Evolutionary conservation across 2,329 filamentous ascomycete species (phyloP).

Genomic region (Fusarium bulbicola): DNA sequence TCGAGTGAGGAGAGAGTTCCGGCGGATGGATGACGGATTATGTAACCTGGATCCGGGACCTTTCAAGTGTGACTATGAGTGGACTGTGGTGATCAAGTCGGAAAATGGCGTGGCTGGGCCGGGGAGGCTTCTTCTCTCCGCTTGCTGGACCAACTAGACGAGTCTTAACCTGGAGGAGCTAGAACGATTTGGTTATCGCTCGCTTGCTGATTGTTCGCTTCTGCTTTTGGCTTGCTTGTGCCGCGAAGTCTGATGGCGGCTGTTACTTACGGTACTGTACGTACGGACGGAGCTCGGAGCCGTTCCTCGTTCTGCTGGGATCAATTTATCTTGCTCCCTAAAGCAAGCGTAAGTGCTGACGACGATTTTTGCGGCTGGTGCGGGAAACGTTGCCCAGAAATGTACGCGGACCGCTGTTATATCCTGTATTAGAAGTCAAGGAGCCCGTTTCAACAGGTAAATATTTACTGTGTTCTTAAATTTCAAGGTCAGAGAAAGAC

Average conservation of each 20-base stretch:
- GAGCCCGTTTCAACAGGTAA: constrained; percentile 1
- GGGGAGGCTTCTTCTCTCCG: constrained; percentile 31
- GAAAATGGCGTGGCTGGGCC: constrained; percentile 45
- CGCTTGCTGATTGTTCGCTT: constrained; percentile 26
- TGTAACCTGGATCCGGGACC: constrained; percentile 39
- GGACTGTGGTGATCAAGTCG: constrained; percentile 24
- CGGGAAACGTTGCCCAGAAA: neutral
- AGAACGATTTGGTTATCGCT: constrained; percentile 11
- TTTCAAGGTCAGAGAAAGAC: constrained; percentile 13
- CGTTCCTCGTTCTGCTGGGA: constrained; percentile 5
- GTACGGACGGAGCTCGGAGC: constrained; percentile 22
- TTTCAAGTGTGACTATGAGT: constrained; percentile 29
- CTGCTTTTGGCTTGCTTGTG: constrained; percentile 9
- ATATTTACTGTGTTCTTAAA: constrained; percentile 24
- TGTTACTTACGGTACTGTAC: constrained; percentile 10
- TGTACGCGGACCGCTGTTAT: neutral
- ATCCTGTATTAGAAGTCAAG: neutral
- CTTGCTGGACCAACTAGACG: constrained; percentile 18
- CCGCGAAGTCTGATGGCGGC: neutral
- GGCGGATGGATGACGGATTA: constrained; percentile 40
- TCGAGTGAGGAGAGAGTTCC: constrained; percentile 36
- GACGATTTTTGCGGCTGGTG: constrained; percentile 10
- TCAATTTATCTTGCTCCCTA: constrained; percentile 9
- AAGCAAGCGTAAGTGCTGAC: constrained; percentile 14
- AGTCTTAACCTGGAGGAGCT: constrained; percentile 3